phyloP scores from a whole-genome alignment of 768 basidiomycete species.

The Termitomyces sp. region DNA sequence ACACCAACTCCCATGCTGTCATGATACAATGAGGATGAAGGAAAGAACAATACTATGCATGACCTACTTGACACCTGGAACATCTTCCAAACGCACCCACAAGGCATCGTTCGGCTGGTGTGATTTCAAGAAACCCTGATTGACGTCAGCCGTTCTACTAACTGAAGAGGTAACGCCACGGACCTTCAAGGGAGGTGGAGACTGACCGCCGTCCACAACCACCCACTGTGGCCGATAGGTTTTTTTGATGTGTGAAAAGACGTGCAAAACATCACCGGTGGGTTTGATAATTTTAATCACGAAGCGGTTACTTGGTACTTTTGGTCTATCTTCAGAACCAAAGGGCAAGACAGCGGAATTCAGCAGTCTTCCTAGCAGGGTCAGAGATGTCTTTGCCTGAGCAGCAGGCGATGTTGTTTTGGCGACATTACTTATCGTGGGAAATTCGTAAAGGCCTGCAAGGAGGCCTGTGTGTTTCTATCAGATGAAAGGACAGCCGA shows the following conservation, averaged over 20 bases:
- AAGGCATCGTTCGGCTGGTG: slow-evolving; percentile 19
- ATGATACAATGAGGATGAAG: slow-evolving; percentile 4
- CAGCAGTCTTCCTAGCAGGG: slow-evolving; percentile 40
- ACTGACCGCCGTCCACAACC: slow-evolving; percentile 49
- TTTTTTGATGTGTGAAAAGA: slow-evolving; percentile 89
- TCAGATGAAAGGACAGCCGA: slow-evolving; percentile 3
- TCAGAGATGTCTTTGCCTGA: slow-evolving; percentile 28
- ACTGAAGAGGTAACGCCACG: not conserved
- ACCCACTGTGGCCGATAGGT: slow-evolving; percentile 78
- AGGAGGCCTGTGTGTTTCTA: slow-evolving; percentile 58
- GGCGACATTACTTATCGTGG: slow-evolving; percentile 53
- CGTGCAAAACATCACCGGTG: slow-evolving; percentile 65
- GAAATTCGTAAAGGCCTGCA: slow-evolving; percentile 88
- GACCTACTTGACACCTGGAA: slow-evolving; percentile 58
- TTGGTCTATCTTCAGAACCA: slow-evolving; percentile 6
- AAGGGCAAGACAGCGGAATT: slow-evolving; percentile 18
- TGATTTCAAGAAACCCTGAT: not conserved
- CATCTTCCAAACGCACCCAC: slow-evolving; percentile 53
- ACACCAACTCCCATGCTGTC: slow-evolving; percentile 69
- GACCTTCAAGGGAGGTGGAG: slow-evolving; percentile 30
- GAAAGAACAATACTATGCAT: slow-evolving; percentile 9
- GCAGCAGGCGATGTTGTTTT: slow-evolving; percentile 33
- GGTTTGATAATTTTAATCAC: slow-evolving; percentile 41
- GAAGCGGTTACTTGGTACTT: slow-evolving; percentile 3
- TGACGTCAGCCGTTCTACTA: not conserved